Percentiles rank a stretch among this genome's conserved stretches.
These are phyloP conservation scores for Paraconiothyrium sp. DNA, from an alignment of 2,329 filamentous ascomycete genomes.

Conservation along the genomic window DNA sequence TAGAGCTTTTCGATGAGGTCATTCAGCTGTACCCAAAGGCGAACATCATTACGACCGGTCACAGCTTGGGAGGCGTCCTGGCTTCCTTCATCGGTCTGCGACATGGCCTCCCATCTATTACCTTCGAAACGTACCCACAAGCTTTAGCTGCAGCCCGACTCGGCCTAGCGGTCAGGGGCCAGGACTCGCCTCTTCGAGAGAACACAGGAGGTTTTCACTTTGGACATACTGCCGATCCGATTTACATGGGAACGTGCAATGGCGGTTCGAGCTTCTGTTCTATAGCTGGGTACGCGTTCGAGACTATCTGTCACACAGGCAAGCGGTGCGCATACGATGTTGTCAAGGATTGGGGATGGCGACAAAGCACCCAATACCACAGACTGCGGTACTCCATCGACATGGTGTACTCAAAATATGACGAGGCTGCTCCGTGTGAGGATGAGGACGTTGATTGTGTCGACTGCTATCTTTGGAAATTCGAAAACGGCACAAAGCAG, in stretches of 20 bases:
- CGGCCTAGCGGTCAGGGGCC: conserved; percentile 40
- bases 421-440: conserved; percentile 43
- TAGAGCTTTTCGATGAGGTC: conserved; percentile 47
- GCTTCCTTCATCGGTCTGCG: conserved; percentile 47
- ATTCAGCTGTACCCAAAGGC: conserved; percentile 44
- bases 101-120: conserved; percentile 44
- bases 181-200: conserved; percentile 41
- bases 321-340: conserved; percentile 49
- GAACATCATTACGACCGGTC: conserved; percentile 47
- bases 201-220: conserved; percentile 49
- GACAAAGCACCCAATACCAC: conserved; percentile 45
- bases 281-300: conserved; percentile 48
- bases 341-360: conserved; percentile 49
- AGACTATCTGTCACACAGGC: conserved; percentile 48
- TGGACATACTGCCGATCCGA: conserved; percentile 47
- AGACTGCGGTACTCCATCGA: conserved; percentile 47
- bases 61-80: conserved; percentile 47
- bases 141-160: conserved; percentile 46
- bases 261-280: conserved; percentile 47
- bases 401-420: conserved; percentile 47
- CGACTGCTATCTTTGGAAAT: conserved; percentile 50
- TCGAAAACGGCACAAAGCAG: conserved; percentile 46
- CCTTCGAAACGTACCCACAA: conserved; percentile 49
- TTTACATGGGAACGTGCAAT: conserved; percentile 51
- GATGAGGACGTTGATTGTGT: conserved; percentile 47